phyloP scores from a whole-genome alignment of 441 rosid species.

The Lepidium campestre region DNA sequence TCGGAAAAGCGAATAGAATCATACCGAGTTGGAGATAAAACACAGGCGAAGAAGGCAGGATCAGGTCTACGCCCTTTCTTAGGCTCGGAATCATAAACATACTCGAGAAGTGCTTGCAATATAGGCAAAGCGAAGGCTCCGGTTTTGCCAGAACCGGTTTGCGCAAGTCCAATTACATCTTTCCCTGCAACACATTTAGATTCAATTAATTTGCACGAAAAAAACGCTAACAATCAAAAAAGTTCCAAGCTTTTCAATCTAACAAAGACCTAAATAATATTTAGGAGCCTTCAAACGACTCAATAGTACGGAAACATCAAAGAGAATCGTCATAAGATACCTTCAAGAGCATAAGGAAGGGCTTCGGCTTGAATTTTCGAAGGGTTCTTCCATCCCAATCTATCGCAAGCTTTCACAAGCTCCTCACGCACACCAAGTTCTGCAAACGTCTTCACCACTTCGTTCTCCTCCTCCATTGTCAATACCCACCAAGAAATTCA shows the following conservation, averaged over 20 bases:
- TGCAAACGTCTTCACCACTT: conserved; percentile 56
- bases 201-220: not conserved
- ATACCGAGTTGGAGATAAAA: conserved; percentile 90
- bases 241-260: not conserved
- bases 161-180: conserved; percentile 93
- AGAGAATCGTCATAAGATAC: conserved; percentile 17
- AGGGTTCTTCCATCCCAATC: conserved; percentile 67
- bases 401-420: conserved; percentile 69
- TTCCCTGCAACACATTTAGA: conserved; percentile 43
- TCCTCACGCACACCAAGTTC: conserved; percentile 72
- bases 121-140: conserved; percentile 97
- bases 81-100: conserved; percentile 41
- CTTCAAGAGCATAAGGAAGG: conserved; percentile 81
- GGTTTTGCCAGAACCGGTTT: conserved; percentile 94
- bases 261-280: not conserved
- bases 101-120: conserved; percentile 67
- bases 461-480: conserved; percentile 47
- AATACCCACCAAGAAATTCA: not conserved
- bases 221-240: not conserved
- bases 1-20: not conserved
- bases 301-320: not conserved
- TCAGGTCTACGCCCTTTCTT: conserved; percentile 46
- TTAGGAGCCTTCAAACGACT: not conserved
- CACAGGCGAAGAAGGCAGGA: conserved; percentile 83
- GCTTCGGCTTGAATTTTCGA: conserved; percentile 83